Evolutionary conservation across 176 grass and related monocot genomes (phyloP).

Genomic region (Aegilops umbellulata): DNA sequence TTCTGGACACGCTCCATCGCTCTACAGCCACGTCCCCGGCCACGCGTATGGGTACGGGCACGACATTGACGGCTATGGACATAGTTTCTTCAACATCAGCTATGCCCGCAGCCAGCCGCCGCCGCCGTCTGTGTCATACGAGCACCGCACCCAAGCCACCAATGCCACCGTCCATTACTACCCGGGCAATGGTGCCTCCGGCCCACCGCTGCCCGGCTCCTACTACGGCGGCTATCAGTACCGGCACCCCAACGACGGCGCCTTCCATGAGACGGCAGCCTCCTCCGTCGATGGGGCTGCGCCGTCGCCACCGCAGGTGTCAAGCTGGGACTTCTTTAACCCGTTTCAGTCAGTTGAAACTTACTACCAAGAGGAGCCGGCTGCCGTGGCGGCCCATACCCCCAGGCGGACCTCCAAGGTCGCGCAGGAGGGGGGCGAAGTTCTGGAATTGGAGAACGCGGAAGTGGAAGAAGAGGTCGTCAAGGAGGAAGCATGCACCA

Average conservation of each 20-base stretch:
- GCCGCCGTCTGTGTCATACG: conserved; percentile 26
- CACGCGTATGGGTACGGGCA: not conserved
- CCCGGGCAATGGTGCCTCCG: not conserved
- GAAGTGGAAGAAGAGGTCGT: conserved; percentile 30
- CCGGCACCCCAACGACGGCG: conserved; percentile 12
- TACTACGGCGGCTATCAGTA: conserved; percentile 30
- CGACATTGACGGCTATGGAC: not conserved
- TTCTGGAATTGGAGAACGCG: conserved; percentile 57
- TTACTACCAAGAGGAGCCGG: conserved; percentile 33
- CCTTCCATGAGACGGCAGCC: conserved; percentile 8
- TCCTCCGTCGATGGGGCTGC: conserved; percentile 1
- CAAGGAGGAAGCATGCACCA: conserved; percentile 28
- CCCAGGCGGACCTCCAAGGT: conserved; percentile 37
- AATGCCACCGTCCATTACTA: conserved; percentile 31
- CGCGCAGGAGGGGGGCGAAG: conserved; percentile 37
- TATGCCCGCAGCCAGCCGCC: conserved; percentile 55
- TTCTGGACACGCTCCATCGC: not conserved
- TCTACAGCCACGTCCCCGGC: conserved; percentile 3
- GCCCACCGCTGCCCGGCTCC: not conserved
- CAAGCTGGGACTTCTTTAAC: conserved; percentile 72
- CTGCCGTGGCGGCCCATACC: not conserved
- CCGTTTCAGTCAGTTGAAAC: conserved; percentile 58
- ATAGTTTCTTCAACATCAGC: conserved; percentile 36
- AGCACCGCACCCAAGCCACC: conserved; percentile 16
- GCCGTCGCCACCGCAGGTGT: conserved; percentile 51